Evolutionary conservation across 2,329 filamentous ascomycete genomes (phyloP), one percentile per base, ranked within the genome.

Genomic region (Talaromyces atroroseus): DNA sequence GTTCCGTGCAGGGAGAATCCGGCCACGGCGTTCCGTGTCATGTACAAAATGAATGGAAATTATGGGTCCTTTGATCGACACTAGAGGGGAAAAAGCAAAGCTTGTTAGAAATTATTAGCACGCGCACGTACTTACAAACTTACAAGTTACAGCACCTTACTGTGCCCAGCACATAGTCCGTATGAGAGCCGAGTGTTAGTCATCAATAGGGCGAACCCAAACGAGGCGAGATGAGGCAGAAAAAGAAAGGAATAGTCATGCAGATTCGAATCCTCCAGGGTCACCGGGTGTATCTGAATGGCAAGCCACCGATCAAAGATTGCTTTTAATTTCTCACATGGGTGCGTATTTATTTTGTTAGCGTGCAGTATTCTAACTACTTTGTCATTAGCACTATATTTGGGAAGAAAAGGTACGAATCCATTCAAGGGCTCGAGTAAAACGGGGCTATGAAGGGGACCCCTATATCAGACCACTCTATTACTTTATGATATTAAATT

Each of bases 141-240:
- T 18, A n/a, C 38, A 29, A 29, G 26, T 29, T 29, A 29, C 7
- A 29, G 26, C 24, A 26, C 24, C 24, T 26, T 26, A 7, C 3
- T 26, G 24, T 26, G 24, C 26, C 26, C 26, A 29, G 26, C 26
- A 29, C 26, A 29, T 29, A 29, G 5, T 29, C 40, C 40, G 40
- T 44, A 5, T n/a, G 6, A 44, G 23, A 44, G 40, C 40, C 20
- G 18, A 44, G 36, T 4, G 14, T 40, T 10, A 44, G 18, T 14
- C 18, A 23, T 6, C 40, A 29, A 52, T 34, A 56, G 52, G 34
- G 55, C 47, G 56, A 52, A 36, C 36, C 56, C 40, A 52, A 50
- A 51, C 12, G 53, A 56, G 34, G 54, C 49, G 52, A 58, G 47
- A 42, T 49, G 52, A 46, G 45, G 42, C 51, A 52, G 54, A 40